These are phyloP conservation scores for Lipomyces japonicus DNA, from an alignment of 805 yeast species.

Conservation along the genomic window DNA sequence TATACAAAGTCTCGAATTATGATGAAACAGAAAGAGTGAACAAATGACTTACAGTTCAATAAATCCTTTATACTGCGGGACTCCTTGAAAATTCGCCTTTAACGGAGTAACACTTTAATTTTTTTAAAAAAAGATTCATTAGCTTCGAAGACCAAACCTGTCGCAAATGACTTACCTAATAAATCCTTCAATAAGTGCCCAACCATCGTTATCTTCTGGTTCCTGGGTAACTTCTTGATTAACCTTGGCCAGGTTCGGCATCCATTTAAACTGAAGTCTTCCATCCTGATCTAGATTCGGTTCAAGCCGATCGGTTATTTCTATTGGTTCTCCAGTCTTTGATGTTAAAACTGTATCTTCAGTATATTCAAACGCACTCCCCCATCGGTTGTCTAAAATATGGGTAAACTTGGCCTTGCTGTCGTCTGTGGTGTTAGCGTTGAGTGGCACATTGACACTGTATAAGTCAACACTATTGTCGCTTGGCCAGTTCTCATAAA, in stretches of 20 bases:
- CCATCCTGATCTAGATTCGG: slow-evolving; percentile 51
- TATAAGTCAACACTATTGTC: slow-evolving; percentile 59
- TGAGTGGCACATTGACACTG: slow-evolving; percentile 78
- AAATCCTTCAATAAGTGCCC: slow-evolving; percentile 60
- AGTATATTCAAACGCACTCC: slow-evolving; percentile 50
- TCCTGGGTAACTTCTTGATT: slow-evolving; percentile 50
- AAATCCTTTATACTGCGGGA: slow-evolving; percentile 54
- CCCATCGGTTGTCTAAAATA: slow-evolving; percentile 79
- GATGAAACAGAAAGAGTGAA: no score
- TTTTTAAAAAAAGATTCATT: no score
- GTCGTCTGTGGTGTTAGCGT: slow-evolving; percentile 48
- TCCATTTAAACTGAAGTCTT: slow-evolving; percentile 61
- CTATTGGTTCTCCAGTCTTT: slow-evolving; percentile 18
- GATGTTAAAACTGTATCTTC: slow-evolving; percentile 23
- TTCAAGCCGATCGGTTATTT: slow-evolving; percentile 22
- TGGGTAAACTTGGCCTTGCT: slow-evolving; percentile 72
- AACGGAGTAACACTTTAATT: slow-evolving; percentile 58
- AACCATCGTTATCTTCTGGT: slow-evolving; percentile 59
- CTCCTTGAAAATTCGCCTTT: slow-evolving; percentile 63
- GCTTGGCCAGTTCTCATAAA: slow-evolving; percentile 56
- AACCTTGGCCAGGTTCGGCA: slow-evolving; percentile 71
- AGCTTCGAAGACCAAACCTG: neutral
- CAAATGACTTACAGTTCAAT: slow-evolving; percentile 48
- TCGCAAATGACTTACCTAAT: slow-evolving; percentile 43
- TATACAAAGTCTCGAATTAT: no score